phyloP scores from a whole-genome alignment of 2,329 filamentous ascomycete genomes.

The Domatiomyces catenatus region DNA sequence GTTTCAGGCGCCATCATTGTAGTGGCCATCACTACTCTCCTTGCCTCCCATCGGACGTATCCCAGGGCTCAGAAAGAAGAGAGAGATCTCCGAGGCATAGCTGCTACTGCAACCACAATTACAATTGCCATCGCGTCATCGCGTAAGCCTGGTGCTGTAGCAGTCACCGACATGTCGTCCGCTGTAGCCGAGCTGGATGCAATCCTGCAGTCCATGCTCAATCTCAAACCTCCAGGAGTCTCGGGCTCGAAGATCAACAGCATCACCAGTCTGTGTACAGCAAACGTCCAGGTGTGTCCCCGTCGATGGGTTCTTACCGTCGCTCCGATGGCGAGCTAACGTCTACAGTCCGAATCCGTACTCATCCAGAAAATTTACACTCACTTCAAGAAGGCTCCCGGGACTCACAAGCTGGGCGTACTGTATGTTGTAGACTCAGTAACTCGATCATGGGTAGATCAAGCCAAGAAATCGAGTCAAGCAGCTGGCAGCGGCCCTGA shows the following conservation, averaged over 20 bases:
- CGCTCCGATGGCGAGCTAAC: conserved; percentile 17
- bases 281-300: conserved; percentile 69
- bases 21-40: conserved; percentile 1
- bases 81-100: not conserved
- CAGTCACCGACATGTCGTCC: conserved; percentile 47
- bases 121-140: not conserved
- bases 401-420: conserved; percentile 94
- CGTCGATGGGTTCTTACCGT: not conserved
- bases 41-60: not conserved
- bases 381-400: conserved; percentile 87
- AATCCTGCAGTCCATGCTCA: conserved; percentile 79
- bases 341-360: conserved; percentile 68
- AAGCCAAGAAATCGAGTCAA: conserved; percentile 75
- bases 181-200: conserved; percentile 82
- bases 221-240: conserved; percentile 82
- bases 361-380: conserved; percentile 94
- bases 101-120: not conserved
- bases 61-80: not conserved
- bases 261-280: conserved; percentile 74
- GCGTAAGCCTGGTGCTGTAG: not conserved
- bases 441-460: conserved; percentile 95
- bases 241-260: conserved; percentile 81
- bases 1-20: not conserved
- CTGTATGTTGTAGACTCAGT: conserved; percentile 99
- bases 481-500: conserved; percentile 67